Evolutionary conservation across 257 asterid genomes (phyloP), one percentile per base, ranked within the genome.

Genomic region (Solanum ossicruentum): DNA sequence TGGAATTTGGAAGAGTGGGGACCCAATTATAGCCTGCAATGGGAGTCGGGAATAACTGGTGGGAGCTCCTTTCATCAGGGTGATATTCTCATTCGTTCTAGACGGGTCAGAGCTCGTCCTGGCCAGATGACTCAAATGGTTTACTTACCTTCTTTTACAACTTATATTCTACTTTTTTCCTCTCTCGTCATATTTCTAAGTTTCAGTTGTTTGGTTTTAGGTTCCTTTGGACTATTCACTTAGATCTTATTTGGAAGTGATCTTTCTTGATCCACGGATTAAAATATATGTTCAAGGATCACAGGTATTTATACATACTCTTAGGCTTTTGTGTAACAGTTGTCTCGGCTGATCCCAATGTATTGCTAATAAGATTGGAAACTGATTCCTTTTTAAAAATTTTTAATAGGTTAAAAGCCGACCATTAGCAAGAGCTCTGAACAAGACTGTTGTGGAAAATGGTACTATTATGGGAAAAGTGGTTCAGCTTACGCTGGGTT

Each of bases 1-100:
- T 94, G 97, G 98, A 94, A 93, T 83, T 89, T 94, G 85, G 97
- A 93, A n/a, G 87, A 89, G 78, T 93, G 98, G 98, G 98, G 98
- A 81, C 84, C 96, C 77, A 23, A 85, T 70, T 93, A 91, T 89
- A 89, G 95, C 88, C 84, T 94, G 86, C 85, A 89, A 58, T 93
- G 95, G 95, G 93, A 89, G 80, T 49, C 69, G 63, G 96, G 97
- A 85, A 86, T 91, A 85, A 55, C 78, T 85, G 94, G 93, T 10
- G 95, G 93, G 80, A 94, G 97, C 91, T 91, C 97, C 63, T 94
- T 90, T 84, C 94, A 92, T 88, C 91, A 88, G 86, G 97, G 97
- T 57, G 95, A 92, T 86, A 94, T 94, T 81, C 61, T 83, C 85
- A 89, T 89, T 88, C 92, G 91, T 61, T 91, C 95, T 17, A 88